Evolutionary conservation across 2,329 filamentous ascomycete species (phyloP).

Genomic region (Chaetomium sp.): DNA sequence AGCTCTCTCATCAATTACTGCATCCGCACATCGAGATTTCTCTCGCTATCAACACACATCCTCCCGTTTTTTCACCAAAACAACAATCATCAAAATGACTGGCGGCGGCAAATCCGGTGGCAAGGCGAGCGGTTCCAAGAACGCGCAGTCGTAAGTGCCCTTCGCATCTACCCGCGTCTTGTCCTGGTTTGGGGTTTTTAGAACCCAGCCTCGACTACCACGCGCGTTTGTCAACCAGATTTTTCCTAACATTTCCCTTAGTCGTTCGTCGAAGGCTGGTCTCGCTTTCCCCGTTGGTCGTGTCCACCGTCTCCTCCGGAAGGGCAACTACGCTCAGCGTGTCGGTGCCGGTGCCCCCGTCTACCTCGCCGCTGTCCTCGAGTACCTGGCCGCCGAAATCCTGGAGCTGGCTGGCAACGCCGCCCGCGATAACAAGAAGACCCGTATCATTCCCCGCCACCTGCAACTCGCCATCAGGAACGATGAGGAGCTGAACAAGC

Average conservation of each 20-base stretch:
- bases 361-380: conserved; percentile 94
- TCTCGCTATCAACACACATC: conserved; percentile 38
- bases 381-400: conserved; percentile 98
- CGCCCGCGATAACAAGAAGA: conserved; percentile 99
- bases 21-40: conserved; percentile 37
- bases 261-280: conserved; percentile 98
- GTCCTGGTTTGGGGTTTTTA: background rate
- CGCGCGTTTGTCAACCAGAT: conserved; percentile 46
- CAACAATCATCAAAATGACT: conserved; percentile 95
- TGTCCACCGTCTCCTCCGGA: conserved; percentile 98
- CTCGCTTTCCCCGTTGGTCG: conserved; percentile 98
- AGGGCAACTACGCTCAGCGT: conserved; percentile 99
- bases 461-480: conserved; percentile 99
- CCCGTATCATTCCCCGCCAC: conserved; percentile 98
- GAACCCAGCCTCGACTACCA: conserved; percentile 12
- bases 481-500: conserved; percentile 99
- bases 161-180: conserved; percentile 11
- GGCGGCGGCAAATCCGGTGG: conserved; percentile 99
- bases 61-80: conserved; percentile 37
- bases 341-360: conserved; percentile 98
- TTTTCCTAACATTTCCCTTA: conserved; percentile 51
- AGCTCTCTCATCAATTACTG: conserved; percentile 35
- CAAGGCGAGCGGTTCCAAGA: conserved; percentile 99
- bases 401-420: conserved; percentile 98
- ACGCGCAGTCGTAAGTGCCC: conserved; percentile 87